A percentile compares a stretch with the other conserved stretches of the same genome.
These are phyloP conservation scores for Phytopythium sindhum DNA, from an alignment of 352 stramenopile species.

Conservation along the genomic window DNA sequence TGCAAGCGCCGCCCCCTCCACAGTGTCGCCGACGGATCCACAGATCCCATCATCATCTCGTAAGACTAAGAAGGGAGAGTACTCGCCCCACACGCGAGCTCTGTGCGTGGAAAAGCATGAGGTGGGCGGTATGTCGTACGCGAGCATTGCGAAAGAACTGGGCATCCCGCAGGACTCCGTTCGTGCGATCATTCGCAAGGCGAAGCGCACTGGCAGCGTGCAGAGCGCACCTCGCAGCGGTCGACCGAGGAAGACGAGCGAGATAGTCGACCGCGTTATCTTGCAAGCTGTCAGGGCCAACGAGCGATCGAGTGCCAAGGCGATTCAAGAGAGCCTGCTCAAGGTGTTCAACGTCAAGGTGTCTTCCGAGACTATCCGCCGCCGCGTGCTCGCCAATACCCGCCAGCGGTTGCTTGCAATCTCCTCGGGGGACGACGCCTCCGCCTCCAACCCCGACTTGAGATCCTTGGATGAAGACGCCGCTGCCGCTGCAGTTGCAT, in stretches of 20 bases:
- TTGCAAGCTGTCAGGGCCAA: slow-evolving; percentile 52
- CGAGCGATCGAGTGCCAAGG: slow-evolving; percentile 48
- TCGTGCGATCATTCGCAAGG: slow-evolving; percentile 61
- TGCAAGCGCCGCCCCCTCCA: neutral
- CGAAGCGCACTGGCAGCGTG: slow-evolving; percentile 55
- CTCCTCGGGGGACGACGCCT: neutral
- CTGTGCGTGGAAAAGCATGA: slow-evolving; percentile 52
- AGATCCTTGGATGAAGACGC: neutral
- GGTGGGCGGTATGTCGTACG: slow-evolving; percentile 49
- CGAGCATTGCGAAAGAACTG: slow-evolving; percentile 47
- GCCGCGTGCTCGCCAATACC: slow-evolving; percentile 51
- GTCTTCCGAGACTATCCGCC: slow-evolving; percentile 55
- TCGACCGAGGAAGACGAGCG: slow-evolving; percentile 60
- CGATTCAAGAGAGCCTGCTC: slow-evolving; percentile 58
- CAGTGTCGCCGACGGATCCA: neutral
- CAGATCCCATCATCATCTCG: neutral
- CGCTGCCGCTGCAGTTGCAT: neutral
- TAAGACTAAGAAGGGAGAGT: slow-evolving; percentile 44
- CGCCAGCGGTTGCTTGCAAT: slow-evolving; percentile 25
- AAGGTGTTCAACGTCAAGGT: slow-evolving; percentile 58
- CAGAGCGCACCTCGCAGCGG: slow-evolving; percentile 50
- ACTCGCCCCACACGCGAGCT: slow-evolving; percentile 51
- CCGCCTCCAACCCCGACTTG: neutral
- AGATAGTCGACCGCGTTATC: slow-evolving; percentile 65
- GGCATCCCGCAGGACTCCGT: slow-evolving; percentile 56